Conservation (phyloP, 2,329 filamentous ascomycete species). For the Trichoderma atroviride region DNA sequence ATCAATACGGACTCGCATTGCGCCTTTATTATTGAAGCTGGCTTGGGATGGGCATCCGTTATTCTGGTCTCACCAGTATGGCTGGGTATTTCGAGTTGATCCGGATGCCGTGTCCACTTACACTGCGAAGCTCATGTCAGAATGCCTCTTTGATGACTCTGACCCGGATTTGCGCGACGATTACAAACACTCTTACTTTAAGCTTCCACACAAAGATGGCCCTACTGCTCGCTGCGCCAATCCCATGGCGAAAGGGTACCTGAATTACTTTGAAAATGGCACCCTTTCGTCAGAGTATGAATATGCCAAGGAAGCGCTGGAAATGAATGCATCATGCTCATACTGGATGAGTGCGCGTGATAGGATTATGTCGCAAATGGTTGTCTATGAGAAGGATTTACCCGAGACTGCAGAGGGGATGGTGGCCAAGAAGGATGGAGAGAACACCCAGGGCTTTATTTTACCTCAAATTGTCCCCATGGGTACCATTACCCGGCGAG, state of each 20-base stretch:
- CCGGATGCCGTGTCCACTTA: slow-evolving; percentile 65
- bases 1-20: slow-evolving; percentile 83
- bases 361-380: slow-evolving; percentile 92
- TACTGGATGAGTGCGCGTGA: slow-evolving; percentile 98
- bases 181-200: slow-evolving; percentile 72
- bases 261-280: slow-evolving; percentile 88
- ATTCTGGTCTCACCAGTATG: slow-evolving; percentile 89
- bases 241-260: slow-evolving; percentile 88
- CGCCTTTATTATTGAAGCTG: slow-evolving; percentile 79
- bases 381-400: slow-evolving; percentile 77
- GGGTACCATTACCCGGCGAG: slow-evolving; percentile 92
- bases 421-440: slow-evolving; percentile 26
- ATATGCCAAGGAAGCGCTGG: slow-evolving; percentile 90
- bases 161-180: slow-evolving; percentile 69
- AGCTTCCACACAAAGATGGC: slow-evolving; percentile 94
- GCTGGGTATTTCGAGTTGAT: slow-evolving; percentile 87
- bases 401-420: slow-evolving; percentile 13
- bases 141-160: slow-evolving; percentile 79
- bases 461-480: slow-evolving; percentile 95
- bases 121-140: slow-evolving; percentile 68
- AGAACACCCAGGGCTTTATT: slow-evolving; percentile 68
- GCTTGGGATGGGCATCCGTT: slow-evolving; percentile 89
- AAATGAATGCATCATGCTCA: slow-evolving; percentile 98
- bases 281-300: slow-evolving; percentile 82
- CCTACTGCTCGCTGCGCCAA: slow-evolving; percentile 81